Evolutionary conservation across 306 rosid genomes (phyloP).

Genomic region (Cucumis hystrix): DNA sequence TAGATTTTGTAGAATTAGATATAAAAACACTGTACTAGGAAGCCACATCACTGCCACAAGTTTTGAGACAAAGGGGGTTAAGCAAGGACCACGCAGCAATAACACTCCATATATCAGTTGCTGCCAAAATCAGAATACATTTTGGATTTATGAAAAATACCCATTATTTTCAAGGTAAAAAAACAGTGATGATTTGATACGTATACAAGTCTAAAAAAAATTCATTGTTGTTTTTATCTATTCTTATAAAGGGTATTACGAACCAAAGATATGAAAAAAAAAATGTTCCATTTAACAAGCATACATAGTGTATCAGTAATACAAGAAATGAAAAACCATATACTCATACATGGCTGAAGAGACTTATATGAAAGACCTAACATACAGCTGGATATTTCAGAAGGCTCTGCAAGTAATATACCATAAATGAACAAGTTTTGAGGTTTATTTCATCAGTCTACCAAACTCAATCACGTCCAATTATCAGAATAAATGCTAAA

Average conservation of each 20-base stretch:
- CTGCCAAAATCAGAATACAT: neutral
- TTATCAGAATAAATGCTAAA: conserved; percentile 4
- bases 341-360: neutral
- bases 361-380: neutral
- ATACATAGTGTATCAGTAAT: neutral
- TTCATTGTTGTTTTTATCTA: neutral
- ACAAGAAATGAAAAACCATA: neutral
- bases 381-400: neutral
- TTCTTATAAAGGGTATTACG: neutral
- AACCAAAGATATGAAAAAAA: neutral
- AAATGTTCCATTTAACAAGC: neutral
- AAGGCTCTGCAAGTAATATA: neutral
- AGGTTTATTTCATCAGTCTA: neutral
- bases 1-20: neutral
- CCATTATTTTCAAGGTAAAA: neutral
- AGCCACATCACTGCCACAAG: neutral
- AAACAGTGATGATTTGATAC: neutral
- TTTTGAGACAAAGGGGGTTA: neutral
- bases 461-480: conserved; percentile 8
- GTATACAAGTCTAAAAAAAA: neutral
- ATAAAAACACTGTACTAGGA: neutral
- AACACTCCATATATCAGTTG: neutral
- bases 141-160: neutral
- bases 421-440: neutral
- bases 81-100: neutral